Evolutionary conservation across 1,284 basidiomycete species (phyloP).

Genomic region (Schizophyllum commune): DNA sequence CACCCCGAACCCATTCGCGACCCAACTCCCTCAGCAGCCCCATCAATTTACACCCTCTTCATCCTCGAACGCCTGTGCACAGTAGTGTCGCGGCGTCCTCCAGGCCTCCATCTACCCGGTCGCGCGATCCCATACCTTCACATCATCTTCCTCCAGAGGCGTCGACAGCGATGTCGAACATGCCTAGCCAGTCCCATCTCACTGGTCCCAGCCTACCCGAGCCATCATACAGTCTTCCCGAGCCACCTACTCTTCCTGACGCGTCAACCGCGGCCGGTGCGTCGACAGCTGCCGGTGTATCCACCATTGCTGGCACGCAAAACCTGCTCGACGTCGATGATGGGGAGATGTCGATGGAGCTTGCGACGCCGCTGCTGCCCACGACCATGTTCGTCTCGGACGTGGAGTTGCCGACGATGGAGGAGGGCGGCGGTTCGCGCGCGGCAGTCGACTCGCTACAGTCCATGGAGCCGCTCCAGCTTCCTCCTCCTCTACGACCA

Average conservation of each 20-base stretch:
- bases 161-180: not conserved
- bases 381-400: slow-evolving; percentile 17
- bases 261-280: not conserved
- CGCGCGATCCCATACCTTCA: not conserved
- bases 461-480: not conserved
- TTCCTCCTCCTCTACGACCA: not conserved
- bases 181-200: too few relatives aligned
- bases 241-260: not conserved
- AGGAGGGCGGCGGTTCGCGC: not conserved
- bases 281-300: not conserved
- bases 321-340: slow-evolving; percentile 18
- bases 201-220: too few relatives aligned
- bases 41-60: not conserved
- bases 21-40: not conserved
- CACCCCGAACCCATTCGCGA: not conserved
- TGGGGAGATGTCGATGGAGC: slow-evolving; percentile 46
- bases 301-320: too few relatives aligned
- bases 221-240: too few relatives aligned
- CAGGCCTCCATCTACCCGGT: not conserved
- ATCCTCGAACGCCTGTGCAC: not conserved
- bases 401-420: not conserved
- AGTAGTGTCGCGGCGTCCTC: not conserved
- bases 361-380: slow-evolving; percentile 47
- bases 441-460: not conserved
- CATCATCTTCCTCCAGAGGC: not conserved